Base-by-base conservation (phyloP, 306 rosid species). In the Vicia sativa region DNA sequence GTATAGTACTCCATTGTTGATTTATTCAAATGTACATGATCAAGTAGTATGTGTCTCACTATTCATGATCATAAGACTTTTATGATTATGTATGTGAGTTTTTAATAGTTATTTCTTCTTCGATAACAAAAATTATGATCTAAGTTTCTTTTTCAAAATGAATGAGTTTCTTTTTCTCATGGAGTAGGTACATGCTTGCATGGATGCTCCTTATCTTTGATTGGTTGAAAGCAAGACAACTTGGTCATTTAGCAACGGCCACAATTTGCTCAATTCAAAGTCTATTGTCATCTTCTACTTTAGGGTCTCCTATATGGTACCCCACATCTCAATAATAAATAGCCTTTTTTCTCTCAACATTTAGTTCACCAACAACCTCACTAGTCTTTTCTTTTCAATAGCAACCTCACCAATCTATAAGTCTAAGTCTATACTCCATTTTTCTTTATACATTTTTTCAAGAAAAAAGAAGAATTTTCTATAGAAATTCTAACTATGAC, bases 291-390 rank as follows among this genome's bases (percentile, higher is more conserved):
- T 62, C 80, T 52, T 25, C 58, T 68, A 63, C 23, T 71, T 76
- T 21, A 70, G 79, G 75, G 62, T 62, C 73, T 74, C 75, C 57
- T 39, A n/a, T 38, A 62, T n/a, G 18, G 42, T 59, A 78, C 6
- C 79, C 88, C 82, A 83, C 82, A 58, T 43, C 60, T 34, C 58
- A 75, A 73, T 73, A 34, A 6, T 57, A 8, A 71, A 28, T 38
- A 21, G n/a, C 23, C 23, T 56, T 77, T 55, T 18, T 77, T 64
- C 16, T 39, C 66, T 41, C 15, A 44, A 54, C 67, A 54, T 60
- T 69, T 44, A 53, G 45, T 63, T 61, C 55, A 21, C 76, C 58
- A 70, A 72, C 58, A 70, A 63, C 38, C 38, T 34, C 38, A 34
- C 38, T 34, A 34, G 9, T 34, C 38, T 34, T 7, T 34, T 25